A percentile compares a stretch with the other conserved stretches of the same genome.
Conservation (phyloP, 2,329 filamentous ascomycete species). For the Pyrenochaeta sp. region DNA sequence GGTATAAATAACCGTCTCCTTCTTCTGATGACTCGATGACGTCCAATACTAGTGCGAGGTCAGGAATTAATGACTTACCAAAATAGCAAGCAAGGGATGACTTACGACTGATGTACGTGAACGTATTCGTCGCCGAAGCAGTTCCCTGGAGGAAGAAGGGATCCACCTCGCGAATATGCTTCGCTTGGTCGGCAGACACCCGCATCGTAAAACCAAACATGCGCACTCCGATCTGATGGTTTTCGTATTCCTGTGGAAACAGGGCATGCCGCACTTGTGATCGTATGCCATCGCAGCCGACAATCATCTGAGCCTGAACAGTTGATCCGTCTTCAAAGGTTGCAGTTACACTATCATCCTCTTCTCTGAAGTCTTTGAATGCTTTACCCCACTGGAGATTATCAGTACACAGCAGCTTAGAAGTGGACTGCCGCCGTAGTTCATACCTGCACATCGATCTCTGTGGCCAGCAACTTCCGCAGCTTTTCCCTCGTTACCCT, state of each 20-base stretch:
- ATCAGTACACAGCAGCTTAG: background rate
- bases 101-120: slow-evolving; percentile 6
- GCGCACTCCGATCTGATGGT: slow-evolving; percentile 9
- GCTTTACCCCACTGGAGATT: slow-evolving; percentile 14
- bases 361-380: slow-evolving; percentile 4
- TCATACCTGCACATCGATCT: slow-evolving; percentile 12
- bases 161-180: slow-evolving; percentile 14
- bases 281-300: slow-evolving; percentile 18
- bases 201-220: slow-evolving; percentile 18
- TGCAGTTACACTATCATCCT: slow-evolving; percentile 3
- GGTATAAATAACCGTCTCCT: slow-evolving; percentile 6
- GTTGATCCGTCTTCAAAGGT: slow-evolving; percentile 17
- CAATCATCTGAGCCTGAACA: slow-evolving; percentile 9
- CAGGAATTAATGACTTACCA: background rate
- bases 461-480: slow-evolving; percentile 11
- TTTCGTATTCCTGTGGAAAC: background rate
- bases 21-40: slow-evolving; percentile 2
- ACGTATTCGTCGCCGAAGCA: slow-evolving; percentile 9
- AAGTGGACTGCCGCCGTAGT: background rate
- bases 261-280: slow-evolving; percentile 6
- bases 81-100: background rate
- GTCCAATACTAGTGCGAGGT: slow-evolving; percentile 8
- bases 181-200: slow-evolving; percentile 11
- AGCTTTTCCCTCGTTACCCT: slow-evolving; percentile 15
- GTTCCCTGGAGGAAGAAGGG: slow-evolving; percentile 22